Evolutionary conservation across 306 rosid genomes (phyloP), one percentile per base, ranked within the genome.

Genomic region (Neltuma alba): DNA sequence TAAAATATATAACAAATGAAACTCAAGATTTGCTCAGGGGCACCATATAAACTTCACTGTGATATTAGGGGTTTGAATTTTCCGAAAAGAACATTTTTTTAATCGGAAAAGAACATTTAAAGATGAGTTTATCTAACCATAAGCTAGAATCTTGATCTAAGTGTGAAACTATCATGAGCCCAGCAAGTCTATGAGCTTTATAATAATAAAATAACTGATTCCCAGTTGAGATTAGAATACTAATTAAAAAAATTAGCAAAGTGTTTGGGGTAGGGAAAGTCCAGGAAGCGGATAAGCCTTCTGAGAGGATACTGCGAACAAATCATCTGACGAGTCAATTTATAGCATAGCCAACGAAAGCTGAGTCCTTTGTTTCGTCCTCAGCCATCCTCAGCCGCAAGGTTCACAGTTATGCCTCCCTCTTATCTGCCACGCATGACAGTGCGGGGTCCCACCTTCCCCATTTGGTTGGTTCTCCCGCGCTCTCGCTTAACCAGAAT

Each of bases 351-450:
- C 52, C 6, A 68, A 41, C 8, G 21, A 68, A 41, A 28, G 73
- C 11, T 40, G 54, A 21, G 10, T 37, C n/a, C 31, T 9, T 14
- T 21, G 50, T 38, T n/a, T 7, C 33, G 14, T 23, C 13, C 0
- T 41, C 63, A 66, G 81, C 76, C 78, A 69, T 80, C 72, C 89
- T 74, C 70, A 83, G 87, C 93, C 87, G 63, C 87, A 82, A 76
- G 75, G 72, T 25, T 7, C 64, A 13, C 41, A 9, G 36, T 71
- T 7, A 76, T 28, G 45, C 73, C 48, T 71, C 75, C 79, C 80
- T 66, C 97, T 92, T 94, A 92, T 94, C 98, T 87, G 83, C 97
- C 91, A 87, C 92, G 73, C 66, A 79, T 52, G 42, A 65, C 74
- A 5, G 77, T 45, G 76, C 92, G 6, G 54, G 54, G 83, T 21